Evolutionary conservation across 1,284 basidiomycete genomes (phyloP).

Genomic region (Rhodotorula mucilaginosa): DNA sequence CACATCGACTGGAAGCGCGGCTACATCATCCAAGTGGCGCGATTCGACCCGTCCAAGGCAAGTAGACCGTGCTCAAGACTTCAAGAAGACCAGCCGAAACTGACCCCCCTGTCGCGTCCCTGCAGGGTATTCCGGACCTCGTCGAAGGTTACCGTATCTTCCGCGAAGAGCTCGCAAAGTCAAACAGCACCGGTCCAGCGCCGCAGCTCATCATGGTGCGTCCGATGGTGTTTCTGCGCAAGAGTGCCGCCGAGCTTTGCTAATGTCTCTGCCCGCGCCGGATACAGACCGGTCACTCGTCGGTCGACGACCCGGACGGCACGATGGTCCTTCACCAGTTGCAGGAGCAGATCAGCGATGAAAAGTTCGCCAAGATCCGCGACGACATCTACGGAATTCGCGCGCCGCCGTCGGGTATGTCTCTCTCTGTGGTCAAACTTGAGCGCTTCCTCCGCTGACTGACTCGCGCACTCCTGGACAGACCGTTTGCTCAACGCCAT

Average conservation of each 20-base stretch:
- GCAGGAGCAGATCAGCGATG: slow-evolving; percentile 14
- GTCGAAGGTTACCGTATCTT: slow-evolving; percentile 26
- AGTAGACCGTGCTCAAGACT: background rate
- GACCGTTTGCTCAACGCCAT: slow-evolving; percentile 28
- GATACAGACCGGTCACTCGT: slow-evolving; percentile 22
- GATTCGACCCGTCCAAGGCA: slow-evolving; percentile 28
- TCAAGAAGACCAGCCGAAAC: background rate
- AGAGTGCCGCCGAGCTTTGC: background rate
- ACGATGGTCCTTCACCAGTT: slow-evolving; percentile 22
- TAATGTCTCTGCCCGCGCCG: too few species aligned
- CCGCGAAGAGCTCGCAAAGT: slow-evolving; percentile 11
- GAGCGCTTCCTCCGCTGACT: background rate
- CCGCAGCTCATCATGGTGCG: slow-evolving; percentile 25
- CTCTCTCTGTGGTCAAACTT: background rate
- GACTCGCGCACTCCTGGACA: background rate
- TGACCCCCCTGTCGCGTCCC: accelerated
- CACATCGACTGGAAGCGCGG: slow-evolving; percentile 20
- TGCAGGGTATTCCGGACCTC: slow-evolving; percentile 26
- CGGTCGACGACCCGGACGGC: slow-evolving; percentile 28
- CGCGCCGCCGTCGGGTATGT: slow-evolving; percentile 20
- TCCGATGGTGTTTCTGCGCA: background rate
- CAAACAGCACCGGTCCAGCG: background rate
- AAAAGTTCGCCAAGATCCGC: slow-evolving; percentile 8
- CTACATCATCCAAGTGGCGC: slow-evolving; percentile 24
- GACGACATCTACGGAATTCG: slow-evolving; percentile 23